Base-by-base conservation (phyloP, 2,329 filamentous ascomycete species). In the Aspergillus novoparasiticus region DNA sequence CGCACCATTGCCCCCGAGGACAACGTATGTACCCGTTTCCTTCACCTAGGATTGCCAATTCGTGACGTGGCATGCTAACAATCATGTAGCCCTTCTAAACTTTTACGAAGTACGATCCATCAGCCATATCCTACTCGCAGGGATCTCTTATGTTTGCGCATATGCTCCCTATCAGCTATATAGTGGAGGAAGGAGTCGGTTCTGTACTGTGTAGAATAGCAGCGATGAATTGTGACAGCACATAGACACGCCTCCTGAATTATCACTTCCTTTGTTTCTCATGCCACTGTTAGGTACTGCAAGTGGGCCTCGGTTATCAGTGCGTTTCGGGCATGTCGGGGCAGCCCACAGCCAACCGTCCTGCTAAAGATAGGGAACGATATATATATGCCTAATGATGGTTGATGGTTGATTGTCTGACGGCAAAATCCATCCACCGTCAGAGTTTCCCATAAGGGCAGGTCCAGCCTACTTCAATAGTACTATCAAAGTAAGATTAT, bases 1-100 rank as follows among this genome's bases (percentile, higher is more conserved):
- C 79, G 82, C 66, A 83, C 85, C 75, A 80, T 89, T 68, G 78
- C 87, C 65, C 84, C 87, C 23, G 86, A 89, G 82, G 87, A 89
- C 79, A 89, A 89, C 78, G 80, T 82, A 72, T 75, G 80, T 77
- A 32, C 23, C 46, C 39, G 3, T 8, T 46, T 19, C 6, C 8
- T 57, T 58, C 28, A 9, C 5, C 34, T 58, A 36, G 50, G 28
- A 5, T 28, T 26, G 21, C 36, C 57, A 5, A 28, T 41, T 39
- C 34, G 14, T 9, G 43, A 36, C 6, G 21, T 48, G 26, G 1
- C 5, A 41, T 66, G 58, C 74, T 77, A 56, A 76, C 64, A 34
- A 14, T 48, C 4, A 30, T 45, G 28, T 57, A 78, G 76, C 76
- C 76, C 61, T 78, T 77, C 68, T 78, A 77, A 78, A 74, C 39